Base-by-base conservation (phyloP, 768 basidiomycete species). In the Suillus americanus region DNA sequence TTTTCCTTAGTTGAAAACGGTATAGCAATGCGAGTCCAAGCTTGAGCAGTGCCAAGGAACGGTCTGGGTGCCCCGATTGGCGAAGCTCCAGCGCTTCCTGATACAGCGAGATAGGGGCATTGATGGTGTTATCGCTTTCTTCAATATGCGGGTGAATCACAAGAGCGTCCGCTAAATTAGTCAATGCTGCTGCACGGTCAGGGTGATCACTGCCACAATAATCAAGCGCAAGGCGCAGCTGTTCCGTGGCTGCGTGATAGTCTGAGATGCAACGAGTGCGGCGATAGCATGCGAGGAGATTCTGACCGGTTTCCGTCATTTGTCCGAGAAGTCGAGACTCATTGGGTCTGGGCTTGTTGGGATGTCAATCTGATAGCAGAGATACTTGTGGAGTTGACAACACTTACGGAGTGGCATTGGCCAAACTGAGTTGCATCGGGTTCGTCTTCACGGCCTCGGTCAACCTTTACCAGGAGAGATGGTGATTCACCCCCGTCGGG, bases 41-140 rank as follows among this genome's bases (percentile, higher is more conserved):
- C 7, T 57, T 43, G 9, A 66, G 28, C 16, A 65, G 33, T 3
- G 67, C 66, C 9, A 14, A 16, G 0, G 55, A 38, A 18, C 61
- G 71, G 62, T 70, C 67, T 59, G 57, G 40, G 40, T 59, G 40
- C 12, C 57, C 57, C 12, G 57, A 40, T 28, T 7, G 38, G 10
- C 63, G 67, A 2, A 69, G 23, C 16, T 48, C 43, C 54, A 72
- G 62, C 41, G 67, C 71, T 20, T 63, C 50, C 25, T 48, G 63
- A 54, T 65, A 65, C 23, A 40, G 20, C 0, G 40, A 37, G 33
- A 66, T 69, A 35, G 66, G 23, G 1, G 33, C 14, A 2, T 56
- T 30, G 25, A 61, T 43, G 5, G 38, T 13, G 3, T 2, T 3
- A 6, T 16, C 35, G 4, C 18, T 23, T 8, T 28, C 40, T 3